Percentiles rank a stretch among this genome's conserved stretches.
Conservation (phyloP, 1,139 yeast species). For the Suhomyces ambrosiae region DNA sequence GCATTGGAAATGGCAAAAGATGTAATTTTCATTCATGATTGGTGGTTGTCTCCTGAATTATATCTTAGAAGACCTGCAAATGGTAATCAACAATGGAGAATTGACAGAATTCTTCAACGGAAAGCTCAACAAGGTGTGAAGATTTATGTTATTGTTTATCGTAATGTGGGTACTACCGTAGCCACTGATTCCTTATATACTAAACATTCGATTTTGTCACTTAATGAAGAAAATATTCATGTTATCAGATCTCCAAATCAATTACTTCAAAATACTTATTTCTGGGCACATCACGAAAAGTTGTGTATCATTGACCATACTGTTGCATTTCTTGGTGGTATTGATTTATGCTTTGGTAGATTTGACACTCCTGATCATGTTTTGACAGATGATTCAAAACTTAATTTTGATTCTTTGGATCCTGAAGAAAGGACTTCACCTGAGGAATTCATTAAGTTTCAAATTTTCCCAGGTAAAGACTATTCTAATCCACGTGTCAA, state of each 20-base stretch:
- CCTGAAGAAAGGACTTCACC: slow-evolving; percentile 30
- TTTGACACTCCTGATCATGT: slow-evolving; percentile 97
- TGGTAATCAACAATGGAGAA: slow-evolving; percentile 92
- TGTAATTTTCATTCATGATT: slow-evolving; percentile 91
- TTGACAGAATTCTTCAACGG: slow-evolving; percentile 83
- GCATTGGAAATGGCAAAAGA: slow-evolving; percentile 95
- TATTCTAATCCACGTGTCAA: slow-evolving; percentile 93
- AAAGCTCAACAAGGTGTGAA: slow-evolving; percentile 96
- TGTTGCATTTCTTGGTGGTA: slow-evolving; percentile 90
- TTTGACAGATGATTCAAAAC: slow-evolving; percentile 67
- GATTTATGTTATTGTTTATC: slow-evolving; percentile 87
- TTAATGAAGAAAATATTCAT: slow-evolving; percentile 81
- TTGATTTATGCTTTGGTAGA: slow-evolving; percentile 93
- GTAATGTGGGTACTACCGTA: slow-evolving; percentile 92
- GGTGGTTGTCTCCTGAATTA: slow-evolving; percentile 98
- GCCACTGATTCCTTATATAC: slow-evolving; percentile 95
- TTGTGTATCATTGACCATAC: slow-evolving; percentile 84
- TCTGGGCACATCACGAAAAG: slow-evolving; percentile 99
- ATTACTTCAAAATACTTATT: slow-evolving; percentile 85
- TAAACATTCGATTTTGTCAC: slow-evolving; percentile 83
- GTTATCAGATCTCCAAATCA: slow-evolving; percentile 96
- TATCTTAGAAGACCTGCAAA: slow-evolving; percentile 92
- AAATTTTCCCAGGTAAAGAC: slow-evolving; percentile 94
- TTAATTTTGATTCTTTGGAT: slow-evolving; percentile 40
- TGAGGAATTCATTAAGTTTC: slow-evolving; percentile 51